Evolutionary conservation across 208 protist species (phyloP).

Genomic region (Leishmania amazonensis): DNA sequence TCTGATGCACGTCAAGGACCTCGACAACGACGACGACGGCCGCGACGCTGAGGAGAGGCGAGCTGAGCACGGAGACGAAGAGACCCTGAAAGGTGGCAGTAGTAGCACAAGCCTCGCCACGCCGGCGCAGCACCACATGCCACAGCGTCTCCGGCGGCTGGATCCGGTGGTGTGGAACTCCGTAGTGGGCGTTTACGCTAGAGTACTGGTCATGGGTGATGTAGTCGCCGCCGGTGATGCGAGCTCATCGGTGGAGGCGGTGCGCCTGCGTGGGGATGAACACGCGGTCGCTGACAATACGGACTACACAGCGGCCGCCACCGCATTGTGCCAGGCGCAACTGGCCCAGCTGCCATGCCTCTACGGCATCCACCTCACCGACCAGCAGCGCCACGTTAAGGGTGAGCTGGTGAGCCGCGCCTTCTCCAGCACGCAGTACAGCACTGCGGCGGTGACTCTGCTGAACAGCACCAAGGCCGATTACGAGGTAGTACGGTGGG

Average conservation of each 20-base stretch:
- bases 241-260: background rate
- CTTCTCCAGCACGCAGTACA: slow-evolving; percentile 68
- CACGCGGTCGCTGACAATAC: slow-evolving; percentile 12
- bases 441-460: slow-evolving; percentile 37
- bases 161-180: slow-evolving; percentile 72
- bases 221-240: slow-evolving; percentile 27
- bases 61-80: slow-evolving; percentile 6
- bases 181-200: slow-evolving; percentile 71
- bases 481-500: slow-evolving; percentile 71
- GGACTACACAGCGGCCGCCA: slow-evolving; percentile 1
- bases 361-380: slow-evolving; percentile 72
- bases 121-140: background rate
- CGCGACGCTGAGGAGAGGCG: background rate
- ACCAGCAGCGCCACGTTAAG: slow-evolving; percentile 85
- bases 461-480: slow-evolving; percentile 52
- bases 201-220: slow-evolving; percentile 74
- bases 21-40: background rate
- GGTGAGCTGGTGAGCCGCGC: slow-evolving; percentile 65
- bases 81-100: background rate
- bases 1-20: background rate
- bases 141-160: slow-evolving; percentile 16
- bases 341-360: slow-evolving; percentile 23
- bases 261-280: background rate
- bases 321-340: background rate
- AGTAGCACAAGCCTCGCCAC: background rate